phyloP scores from a whole-genome alignment of 768 basidiomycete genomes.

The Trametes cinnabarina region DNA sequence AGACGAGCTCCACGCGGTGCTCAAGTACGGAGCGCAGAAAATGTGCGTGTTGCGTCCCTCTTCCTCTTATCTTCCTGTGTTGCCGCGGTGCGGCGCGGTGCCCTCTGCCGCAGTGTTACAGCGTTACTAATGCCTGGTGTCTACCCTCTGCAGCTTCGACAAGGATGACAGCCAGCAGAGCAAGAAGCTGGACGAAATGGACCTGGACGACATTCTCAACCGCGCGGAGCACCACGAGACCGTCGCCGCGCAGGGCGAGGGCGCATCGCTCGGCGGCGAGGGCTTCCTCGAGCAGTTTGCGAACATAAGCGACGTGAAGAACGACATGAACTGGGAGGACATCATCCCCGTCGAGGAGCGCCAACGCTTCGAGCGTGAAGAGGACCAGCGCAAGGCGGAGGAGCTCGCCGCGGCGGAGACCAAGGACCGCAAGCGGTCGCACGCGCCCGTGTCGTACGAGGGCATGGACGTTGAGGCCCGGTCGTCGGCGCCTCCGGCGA shows the following conservation, averaged over 20 bases:
- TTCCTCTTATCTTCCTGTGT: background rate
- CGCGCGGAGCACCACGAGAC: conserved; percentile 98
- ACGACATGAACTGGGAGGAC: conserved; percentile 98
- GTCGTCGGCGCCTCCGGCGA: conserved; percentile 54
- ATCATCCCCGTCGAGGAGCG: conserved; percentile 95
- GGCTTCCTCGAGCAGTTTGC: conserved; percentile 95
- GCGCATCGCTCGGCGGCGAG: conserved; percentile 95
- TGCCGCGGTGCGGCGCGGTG: background rate
- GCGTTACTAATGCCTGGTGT: conserved; percentile 6
- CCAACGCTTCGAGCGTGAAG: conserved; percentile 77
- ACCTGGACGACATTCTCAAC: conserved; percentile 96
- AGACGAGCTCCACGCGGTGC: conserved; percentile 94
- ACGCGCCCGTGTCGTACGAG: conserved; percentile 86
- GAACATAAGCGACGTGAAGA: conserved; percentile 95
- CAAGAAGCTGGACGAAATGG: conserved; percentile 98
- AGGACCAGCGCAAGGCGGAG: conserved; percentile 70
- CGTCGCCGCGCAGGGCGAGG: conserved; percentile 73
- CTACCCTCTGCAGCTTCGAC: conserved; percentile 69
- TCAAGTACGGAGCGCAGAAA: conserved; percentile 98
- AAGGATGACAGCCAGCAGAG: conserved; percentile 91
- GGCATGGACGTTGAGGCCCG: conserved; percentile 90
- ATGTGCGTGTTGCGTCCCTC: conserved; percentile 55
- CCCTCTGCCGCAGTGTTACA: conserved; percentile 10
- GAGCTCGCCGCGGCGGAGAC: conserved; percentile 67
- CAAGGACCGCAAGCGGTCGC: conserved; percentile 76